Percentiles rank a stretch among this genome's conserved stretches.
These are phyloP conservation scores for Cryphonectria naterciae DNA, from an alignment of 2,329 filamentous ascomycete species.

Conservation along the genomic window DNA sequence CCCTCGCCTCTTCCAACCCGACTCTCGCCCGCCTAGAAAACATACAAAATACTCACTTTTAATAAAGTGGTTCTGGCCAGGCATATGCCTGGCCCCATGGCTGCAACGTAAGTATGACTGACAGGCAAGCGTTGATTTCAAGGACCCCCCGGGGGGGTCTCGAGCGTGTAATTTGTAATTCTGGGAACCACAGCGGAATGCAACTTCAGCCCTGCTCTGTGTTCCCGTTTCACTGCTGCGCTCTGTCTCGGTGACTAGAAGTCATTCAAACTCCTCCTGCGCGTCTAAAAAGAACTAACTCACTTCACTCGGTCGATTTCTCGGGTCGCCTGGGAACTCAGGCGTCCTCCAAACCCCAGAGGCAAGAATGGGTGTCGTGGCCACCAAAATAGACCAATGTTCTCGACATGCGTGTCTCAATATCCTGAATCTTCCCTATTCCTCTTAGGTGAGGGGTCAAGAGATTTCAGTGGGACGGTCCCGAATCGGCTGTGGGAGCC, in stretches of 20 bases:
- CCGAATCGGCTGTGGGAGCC: background rate
- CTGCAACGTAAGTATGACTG: background rate
- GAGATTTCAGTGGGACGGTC: background rate
- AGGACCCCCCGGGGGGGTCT: background rate
- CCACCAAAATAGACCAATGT: background rate
- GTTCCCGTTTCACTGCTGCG: background rate
- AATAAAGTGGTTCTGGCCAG: background rate
- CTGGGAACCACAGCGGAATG: background rate
- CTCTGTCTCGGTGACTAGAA: background rate
- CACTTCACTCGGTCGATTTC: background rate
- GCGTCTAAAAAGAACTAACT: background rate
- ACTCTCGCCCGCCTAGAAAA: background rate
- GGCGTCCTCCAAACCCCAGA: background rate
- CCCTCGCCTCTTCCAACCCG: background rate
- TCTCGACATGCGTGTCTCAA: background rate
- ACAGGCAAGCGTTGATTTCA: background rate
- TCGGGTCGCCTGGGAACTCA: background rate
- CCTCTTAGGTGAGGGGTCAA: background rate
- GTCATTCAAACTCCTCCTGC: background rate
- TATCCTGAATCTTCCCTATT: background rate
- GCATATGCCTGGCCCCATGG: slow-evolving; percentile 3
- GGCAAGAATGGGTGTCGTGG: background rate
- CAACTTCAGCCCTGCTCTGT: slow-evolving; percentile 10
- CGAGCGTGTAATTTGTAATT: background rate
- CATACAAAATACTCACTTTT: background rate